Evolutionary conservation across 2,329 filamentous ascomycete species (phyloP).

Genomic region (Conoideocrella luteorostrata): DNA sequence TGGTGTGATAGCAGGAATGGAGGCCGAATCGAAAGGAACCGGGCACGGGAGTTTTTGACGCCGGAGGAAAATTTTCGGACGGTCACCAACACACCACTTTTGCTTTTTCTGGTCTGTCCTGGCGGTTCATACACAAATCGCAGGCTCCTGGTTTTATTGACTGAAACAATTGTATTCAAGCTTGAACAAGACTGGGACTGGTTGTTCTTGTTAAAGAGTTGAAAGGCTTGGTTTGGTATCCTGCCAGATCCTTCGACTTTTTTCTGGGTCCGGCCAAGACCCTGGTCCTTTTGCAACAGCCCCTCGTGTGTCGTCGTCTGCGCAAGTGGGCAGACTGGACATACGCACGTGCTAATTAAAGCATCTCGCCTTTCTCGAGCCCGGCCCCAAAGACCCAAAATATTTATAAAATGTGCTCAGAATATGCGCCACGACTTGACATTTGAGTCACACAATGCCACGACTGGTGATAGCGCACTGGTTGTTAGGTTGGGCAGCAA

Average conservation of each 20-base stretch:
- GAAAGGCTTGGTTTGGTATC: not conserved
- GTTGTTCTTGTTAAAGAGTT: not conserved
- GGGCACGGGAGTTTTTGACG: not conserved
- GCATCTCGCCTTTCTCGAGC: not conserved
- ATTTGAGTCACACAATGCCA: not conserved
- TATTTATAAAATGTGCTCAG: too few species aligned
- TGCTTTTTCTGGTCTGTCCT: not conserved
- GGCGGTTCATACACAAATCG: too few species aligned
- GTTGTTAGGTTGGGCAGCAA: conserved; percentile 8
- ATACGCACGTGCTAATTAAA: not conserved
- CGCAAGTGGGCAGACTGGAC: not conserved
- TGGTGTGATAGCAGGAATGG: not conserved
- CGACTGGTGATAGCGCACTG: not conserved
- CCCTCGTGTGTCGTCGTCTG: not conserved
- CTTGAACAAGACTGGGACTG: not conserved
- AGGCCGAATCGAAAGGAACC: not conserved
- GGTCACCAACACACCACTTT: not conserved
- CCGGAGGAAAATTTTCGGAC: not conserved
- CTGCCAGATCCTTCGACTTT: conserved; percentile 15
- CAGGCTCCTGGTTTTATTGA: too few species aligned
- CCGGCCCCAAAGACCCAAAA: not conserved
- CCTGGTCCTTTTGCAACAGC: conserved; percentile 1
- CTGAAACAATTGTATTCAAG: too few species aligned
- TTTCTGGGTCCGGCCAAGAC: conserved; percentile 20
- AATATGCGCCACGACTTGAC: not conserved